Base-by-base conservation (phyloP, 768 basidiomycete species). In the Kwoniella mangroviensis region DNA sequence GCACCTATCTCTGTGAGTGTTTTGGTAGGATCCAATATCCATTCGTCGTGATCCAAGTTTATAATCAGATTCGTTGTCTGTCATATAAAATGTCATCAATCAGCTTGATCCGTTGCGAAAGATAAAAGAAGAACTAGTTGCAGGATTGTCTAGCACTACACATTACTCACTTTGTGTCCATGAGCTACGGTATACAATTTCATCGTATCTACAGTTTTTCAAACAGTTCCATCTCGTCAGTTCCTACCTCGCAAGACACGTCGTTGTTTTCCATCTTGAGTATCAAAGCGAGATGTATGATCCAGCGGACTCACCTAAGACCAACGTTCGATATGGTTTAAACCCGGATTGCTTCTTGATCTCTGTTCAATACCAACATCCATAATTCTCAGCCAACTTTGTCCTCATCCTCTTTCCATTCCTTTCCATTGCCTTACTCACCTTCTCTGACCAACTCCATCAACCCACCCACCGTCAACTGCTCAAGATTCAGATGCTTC, bases 1-100 rank as follows among this genome's bases (percentile, higher is more conserved):
- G 95, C 88, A 19, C 91, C 93, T 43, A 88, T 83, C 4, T 89
- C 88, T 2, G 86, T 88, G n/a, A 99, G 86, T 0, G 85, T 86
- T 77, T 87, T 88, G 9, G 80, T 79, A 51, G 90, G 90, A 72
- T 93, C 89, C 17, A 94, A 84, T 71, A 98, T 92, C 92, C 94
- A 96, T 68, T 84, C 83, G 68, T 98, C 96, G 77, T 95, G 88
- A 78, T 97, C 94, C 67, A 98, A 87, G 83, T 99, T 99, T 80
- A 99, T 98, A 83, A 99, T 98, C 34, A 99, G 86, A 84, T 99
- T 98, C 41, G 92, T 92, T 1, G 95, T 96, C 96, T 98, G 69
- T n/a, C 76, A 17, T 26, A 34, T 41, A 17, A 22, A 4, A 28
- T 34, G 34, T 34, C 34, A 34, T 34, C 34, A 34, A 7, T 34